Conservation (phyloP, 192 early-diverging fungal species). For the Coemansia sp. region DNA sequence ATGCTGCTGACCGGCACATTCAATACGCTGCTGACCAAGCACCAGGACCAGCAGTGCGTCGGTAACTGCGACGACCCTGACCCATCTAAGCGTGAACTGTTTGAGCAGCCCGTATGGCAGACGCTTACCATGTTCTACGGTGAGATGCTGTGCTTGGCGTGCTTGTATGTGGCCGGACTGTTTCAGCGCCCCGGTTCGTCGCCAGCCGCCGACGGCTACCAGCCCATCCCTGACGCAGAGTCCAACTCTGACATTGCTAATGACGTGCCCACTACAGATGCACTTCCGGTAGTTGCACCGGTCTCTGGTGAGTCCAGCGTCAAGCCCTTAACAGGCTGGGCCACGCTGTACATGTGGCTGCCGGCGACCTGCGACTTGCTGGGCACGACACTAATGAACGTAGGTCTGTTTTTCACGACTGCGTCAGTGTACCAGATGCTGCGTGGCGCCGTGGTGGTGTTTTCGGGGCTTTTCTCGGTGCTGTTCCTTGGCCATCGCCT, state of each 20-base stretch:
- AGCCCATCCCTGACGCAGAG: slow-evolving; percentile 29
- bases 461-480: slow-evolving; percentile 86
- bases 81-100: slow-evolving; percentile 64
- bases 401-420: slow-evolving; percentile 89
- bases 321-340: slow-evolving; percentile 57
- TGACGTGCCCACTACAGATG: slow-evolving; percentile 35
- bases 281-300: slow-evolving; percentile 12
- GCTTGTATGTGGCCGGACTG: slow-evolving; percentile 58
- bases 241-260: slow-evolving; percentile 11
- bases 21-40: slow-evolving; percentile 82
- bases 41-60: slow-evolving; percentile 92
- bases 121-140: slow-evolving; percentile 98
- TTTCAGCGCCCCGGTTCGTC: slow-evolving; percentile 22
- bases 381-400: slow-evolving; percentile 91
- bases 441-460: slow-evolving; percentile 92
- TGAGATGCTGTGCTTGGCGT: slow-evolving; percentile 77
- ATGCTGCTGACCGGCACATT: slow-evolving; percentile 76
- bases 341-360: slow-evolving; percentile 61
- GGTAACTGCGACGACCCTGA: slow-evolving; percentile 82
- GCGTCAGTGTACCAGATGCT: slow-evolving; percentile 96
- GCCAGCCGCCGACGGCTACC: slow-evolving; percentile 24
- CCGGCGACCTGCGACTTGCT: slow-evolving; percentile 72
- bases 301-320: slow-evolving; percentile 3
- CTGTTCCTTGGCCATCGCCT: slow-evolving; percentile 82
- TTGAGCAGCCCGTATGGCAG: slow-evolving; percentile 98